Conservation (phyloP, 345 rosid genomes). For the Theobroma cacao region DNA sequence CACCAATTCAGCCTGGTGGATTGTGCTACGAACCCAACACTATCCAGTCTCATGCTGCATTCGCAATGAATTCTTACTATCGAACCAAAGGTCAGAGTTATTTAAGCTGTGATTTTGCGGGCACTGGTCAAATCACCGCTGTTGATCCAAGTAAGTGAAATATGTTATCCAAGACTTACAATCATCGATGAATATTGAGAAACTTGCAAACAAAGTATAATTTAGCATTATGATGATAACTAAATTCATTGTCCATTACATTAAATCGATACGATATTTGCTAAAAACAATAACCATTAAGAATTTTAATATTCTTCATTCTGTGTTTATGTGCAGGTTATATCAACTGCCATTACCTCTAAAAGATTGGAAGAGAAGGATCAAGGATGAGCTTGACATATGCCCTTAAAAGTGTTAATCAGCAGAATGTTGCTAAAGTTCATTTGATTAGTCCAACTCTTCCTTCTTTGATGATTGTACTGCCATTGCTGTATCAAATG, state of each 20-base stretch:
- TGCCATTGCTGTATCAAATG: too few species aligned
- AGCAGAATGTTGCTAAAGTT: neutral
- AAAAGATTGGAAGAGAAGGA: constrained; percentile 2
- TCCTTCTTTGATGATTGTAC: neutral
- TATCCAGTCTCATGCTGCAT: constrained; percentile 53
- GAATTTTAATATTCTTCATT: neutral
- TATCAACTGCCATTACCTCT: constrained; percentile 24
- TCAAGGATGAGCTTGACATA: neutral
- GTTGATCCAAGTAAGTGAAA: constrained; percentile 50
- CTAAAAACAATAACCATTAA: neutral
- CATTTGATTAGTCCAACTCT: neutral
- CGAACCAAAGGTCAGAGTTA: constrained; percentile 39
- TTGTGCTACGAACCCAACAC: constrained; percentile 55
- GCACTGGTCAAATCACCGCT: constrained; percentile 39
- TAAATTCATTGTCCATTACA: neutral
- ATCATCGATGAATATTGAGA: neutral
- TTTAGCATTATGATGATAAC: neutral
- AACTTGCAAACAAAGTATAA: neutral
- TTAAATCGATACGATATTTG: neutral
- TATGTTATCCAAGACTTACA: neutral
- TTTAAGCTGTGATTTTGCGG: constrained; percentile 46
- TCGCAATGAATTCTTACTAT: constrained; percentile 69
- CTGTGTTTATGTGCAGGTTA: constrained; percentile 23
- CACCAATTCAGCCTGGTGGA: constrained; percentile 71
- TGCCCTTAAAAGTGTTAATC: neutral